Evolutionary conservation across 495 filamentous ascomycete species (phyloP), one percentile per base, ranked within the genome.

Genomic region (Annulohypoxylon maeteangense): DNA sequence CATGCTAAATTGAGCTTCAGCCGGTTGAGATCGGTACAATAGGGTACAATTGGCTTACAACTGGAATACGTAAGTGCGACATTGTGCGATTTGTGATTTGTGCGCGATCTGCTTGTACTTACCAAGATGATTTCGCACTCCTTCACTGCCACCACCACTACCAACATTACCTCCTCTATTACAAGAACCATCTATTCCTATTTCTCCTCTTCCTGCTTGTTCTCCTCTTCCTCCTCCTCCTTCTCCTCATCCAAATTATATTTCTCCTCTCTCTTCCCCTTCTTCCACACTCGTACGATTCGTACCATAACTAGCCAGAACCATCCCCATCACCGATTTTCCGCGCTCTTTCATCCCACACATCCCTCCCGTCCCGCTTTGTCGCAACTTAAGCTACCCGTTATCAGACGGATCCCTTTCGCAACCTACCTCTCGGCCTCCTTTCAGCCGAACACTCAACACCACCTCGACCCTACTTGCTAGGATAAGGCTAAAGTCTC

Each of bases 401-500:
- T 45, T 65, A 45, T 53, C 25, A 61, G 40, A 34, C 56, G 65
- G 38, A 34, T 12, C 47, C 36, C 59, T 62, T 40, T 32, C 38
- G 48, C 45, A 11, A 10, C 34, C 57, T 56, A 42, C 51, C 40
- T 2, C 44, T 75, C 71, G 65, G 62, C 61, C n/a, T 61, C 59
- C 42, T 65, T 70, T 62, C 53, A 62, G n/a, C 67, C 74, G 60
- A 68, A 61, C 64, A 31, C 61, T 65, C 55, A 34, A 36, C 66
- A 48, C 22, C 44, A 27, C 55, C 74, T 65, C 20, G 22, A 65
- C 58, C 65, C 71, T 20, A 48, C 32, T 55, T 67, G 71, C 65
- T 76, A 76, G 72, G 71, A 76, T 74, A 72, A 50, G 59, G 71
- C 68, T 68, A 74, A 65, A 68, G 74, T 72, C 53, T 62, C 58